Conservation (phyloP, 2,329 filamentous ascomycete genomes). For the Claviceps arundinis region DNA sequence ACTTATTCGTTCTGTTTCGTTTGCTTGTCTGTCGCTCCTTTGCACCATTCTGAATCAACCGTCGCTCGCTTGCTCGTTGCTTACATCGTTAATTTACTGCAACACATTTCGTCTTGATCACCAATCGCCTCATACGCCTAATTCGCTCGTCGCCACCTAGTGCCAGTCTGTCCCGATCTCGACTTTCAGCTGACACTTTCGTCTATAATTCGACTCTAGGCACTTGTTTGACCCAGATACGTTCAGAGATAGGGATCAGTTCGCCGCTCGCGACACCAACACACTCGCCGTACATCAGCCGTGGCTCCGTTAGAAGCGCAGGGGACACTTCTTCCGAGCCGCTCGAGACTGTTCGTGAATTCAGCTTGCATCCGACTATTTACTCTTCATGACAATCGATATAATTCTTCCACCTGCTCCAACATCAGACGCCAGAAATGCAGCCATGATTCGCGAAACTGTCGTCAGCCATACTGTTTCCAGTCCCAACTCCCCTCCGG, state of each 20-base stretch:
- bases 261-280: background rate
- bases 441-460: slow-evolving; percentile 23
- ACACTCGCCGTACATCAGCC: background rate
- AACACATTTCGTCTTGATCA: too few species aligned
- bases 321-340: background rate
- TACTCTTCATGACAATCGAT: background rate
- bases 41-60: background rate
- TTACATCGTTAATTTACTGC: background rate
- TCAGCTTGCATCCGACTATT: background rate
- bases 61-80: slow-evolving; percentile 2
- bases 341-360: background rate
- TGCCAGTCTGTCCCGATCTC: background rate
- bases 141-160: background rate
- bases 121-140: slow-evolving; percentile 1
- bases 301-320: background rate
- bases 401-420: background rate
- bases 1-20: background rate
- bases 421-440: slow-evolving; percentile 12
- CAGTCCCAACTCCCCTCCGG: slow-evolving; percentile 29
- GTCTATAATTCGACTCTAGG: background rate
- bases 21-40: background rate
- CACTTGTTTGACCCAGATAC: background rate
- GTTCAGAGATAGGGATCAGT: background rate
- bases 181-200: background rate
- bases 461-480: slow-evolving; percentile 14